phyloP scores from a whole-genome alignment of 108 stramenopile species.

The Schizochytrium sp. region DNA sequence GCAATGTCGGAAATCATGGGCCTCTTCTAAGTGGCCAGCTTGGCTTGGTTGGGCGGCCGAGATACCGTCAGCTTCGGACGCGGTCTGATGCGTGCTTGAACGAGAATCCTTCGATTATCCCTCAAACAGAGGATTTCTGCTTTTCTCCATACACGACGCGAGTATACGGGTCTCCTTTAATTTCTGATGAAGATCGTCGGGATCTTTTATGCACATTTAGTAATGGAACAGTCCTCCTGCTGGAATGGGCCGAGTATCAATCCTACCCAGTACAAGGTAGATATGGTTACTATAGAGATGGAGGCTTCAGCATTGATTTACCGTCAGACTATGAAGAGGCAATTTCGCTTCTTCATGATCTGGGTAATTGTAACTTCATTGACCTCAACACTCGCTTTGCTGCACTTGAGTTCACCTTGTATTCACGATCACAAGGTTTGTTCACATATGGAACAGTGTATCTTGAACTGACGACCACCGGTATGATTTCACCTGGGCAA shows the following conservation, averaged over 20 bases:
- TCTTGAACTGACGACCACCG: constrained; percentile 14
- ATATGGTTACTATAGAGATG: constrained; percentile 33
- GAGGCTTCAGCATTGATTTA: constrained; percentile 4
- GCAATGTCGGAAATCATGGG: neutral
- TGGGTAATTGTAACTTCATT: neutral
- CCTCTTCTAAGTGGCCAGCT: neutral
- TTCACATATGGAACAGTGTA: constrained; percentile 9
- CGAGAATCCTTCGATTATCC: neutral
- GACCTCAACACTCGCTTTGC: constrained; percentile 4
- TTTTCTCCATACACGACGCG: neutral
- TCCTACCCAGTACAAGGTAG: neutral
- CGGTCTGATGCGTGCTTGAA: neutral
- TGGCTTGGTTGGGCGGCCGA: constrained; percentile 24
- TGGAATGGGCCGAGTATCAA: neutral
- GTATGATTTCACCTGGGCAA: neutral
- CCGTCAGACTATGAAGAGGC: neutral
- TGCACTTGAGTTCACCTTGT: constrained; percentile 29
- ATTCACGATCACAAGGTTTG: constrained; percentile 9
- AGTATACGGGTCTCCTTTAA: neutral
- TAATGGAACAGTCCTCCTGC: neutral
- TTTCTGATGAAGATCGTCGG: neutral
- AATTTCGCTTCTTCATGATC: neutral
- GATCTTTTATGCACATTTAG: neutral
- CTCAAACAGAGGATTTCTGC: neutral
- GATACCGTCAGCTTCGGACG: neutral